Percentiles rank a stretch among this genome's conserved stretches.
Conservation (phyloP, 345 rosid species). For the Brassica cretica region DNA sequence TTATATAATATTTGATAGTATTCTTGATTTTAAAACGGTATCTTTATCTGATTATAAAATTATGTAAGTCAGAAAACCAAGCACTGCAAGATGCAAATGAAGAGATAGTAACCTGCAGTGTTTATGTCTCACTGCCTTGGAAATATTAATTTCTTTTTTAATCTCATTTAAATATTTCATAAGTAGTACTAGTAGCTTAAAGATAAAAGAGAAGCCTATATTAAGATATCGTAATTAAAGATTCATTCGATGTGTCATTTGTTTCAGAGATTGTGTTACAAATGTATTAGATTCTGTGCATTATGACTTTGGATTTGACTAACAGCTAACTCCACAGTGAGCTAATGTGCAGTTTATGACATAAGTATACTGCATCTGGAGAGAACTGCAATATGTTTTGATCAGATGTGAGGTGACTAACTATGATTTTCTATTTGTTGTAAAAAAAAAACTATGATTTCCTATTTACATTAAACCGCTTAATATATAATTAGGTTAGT, state of each 20-base stretch:
- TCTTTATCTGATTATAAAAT: slow-evolving; percentile 16
- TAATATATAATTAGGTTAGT: not conserved
- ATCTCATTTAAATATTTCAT: slow-evolving; percentile 35
- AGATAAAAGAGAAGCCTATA: slow-evolving; percentile 23
- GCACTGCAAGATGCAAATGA: slow-evolving; percentile 30
- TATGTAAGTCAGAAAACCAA: slow-evolving; percentile 26
- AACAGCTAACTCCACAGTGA: slow-evolving; percentile 3
- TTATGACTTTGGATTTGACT: slow-evolving; percentile 32
- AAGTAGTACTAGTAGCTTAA: slow-evolving; percentile 15
- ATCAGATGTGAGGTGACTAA: slow-evolving; percentile 3
- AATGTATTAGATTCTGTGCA: slow-evolving; percentile 10
- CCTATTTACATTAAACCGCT: not conserved
- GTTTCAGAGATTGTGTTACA: slow-evolving; percentile 23
- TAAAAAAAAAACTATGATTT: not conserved
- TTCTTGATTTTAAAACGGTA: slow-evolving; percentile 5
- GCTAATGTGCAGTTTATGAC: not conserved
- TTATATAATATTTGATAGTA: slow-evolving; percentile 3
- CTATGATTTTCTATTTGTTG: not conserved
- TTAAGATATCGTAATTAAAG: slow-evolving; percentile 17
- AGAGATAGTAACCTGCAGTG: slow-evolving; percentile 49
- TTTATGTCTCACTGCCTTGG: slow-evolving; percentile 46
- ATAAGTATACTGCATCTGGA: not conserved
- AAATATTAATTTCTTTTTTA: slow-evolving; percentile 36
- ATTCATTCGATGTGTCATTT: slow-evolving; percentile 30
- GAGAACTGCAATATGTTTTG: not conserved